Evolutionary conservation across 176 grass and related monocot species (phyloP).

Genomic region (Paspalum vaginatum): DNA sequence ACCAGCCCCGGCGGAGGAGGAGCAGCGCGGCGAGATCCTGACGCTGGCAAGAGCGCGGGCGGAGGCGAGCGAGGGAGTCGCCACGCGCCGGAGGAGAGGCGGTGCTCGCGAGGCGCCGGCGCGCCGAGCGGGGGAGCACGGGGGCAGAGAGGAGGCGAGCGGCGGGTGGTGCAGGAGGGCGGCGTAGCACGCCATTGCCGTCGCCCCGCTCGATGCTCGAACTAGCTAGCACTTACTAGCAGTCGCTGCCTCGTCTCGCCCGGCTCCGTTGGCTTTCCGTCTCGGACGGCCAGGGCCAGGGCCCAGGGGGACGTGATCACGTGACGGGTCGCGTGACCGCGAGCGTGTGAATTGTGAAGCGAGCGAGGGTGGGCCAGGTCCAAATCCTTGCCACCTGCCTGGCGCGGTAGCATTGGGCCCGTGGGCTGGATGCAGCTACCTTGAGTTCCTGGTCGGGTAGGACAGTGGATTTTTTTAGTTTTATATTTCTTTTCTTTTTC

Average conservation of each 20-base stretch:
- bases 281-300: too few relatives aligned
- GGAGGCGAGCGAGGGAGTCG: background rate
- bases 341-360: background rate
- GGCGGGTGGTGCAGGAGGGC: slow-evolving; percentile 40
- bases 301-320: background rate
- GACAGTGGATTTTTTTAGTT: too few relatives aligned
- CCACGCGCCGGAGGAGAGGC: slow-evolving; percentile 1
- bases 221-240: background rate
- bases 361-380: background rate
- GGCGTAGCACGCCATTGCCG: slow-evolving; percentile 49
- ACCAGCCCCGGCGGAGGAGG: background rate
- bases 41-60: background rate
- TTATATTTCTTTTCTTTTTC: too few relatives aligned
- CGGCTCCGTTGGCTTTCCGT: background rate
- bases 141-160: slow-evolving; percentile 17
- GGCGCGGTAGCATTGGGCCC: background rate
- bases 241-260: background rate
- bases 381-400: background rate
- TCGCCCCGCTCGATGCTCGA: background rate
- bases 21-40: slow-evolving; percentile 41
- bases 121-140: slow-evolving; percentile 26
- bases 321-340: background rate
- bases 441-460: too few relatives aligned
- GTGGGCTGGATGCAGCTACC: background rate
- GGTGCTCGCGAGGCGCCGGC: background rate